These are phyloP conservation scores for Allantophomopsis lycopodina DNA, from an alignment of 2,329 filamentous ascomycete genomes.

Conservation along the genomic window DNA sequence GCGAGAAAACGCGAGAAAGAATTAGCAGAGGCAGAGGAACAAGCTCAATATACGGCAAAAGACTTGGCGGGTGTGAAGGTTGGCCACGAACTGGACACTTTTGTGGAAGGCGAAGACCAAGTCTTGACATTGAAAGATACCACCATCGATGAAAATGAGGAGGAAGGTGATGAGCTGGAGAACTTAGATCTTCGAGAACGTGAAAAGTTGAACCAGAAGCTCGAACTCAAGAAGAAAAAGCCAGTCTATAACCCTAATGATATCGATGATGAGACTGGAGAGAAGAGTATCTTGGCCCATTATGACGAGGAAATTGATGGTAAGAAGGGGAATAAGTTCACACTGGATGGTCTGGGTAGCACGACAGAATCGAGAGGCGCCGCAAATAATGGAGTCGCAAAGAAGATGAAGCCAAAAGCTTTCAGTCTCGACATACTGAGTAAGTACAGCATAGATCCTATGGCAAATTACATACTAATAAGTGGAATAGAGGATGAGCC, in stretches of 20 bases:
- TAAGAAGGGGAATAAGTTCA: slow-evolving; percentile 81
- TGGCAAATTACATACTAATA: slow-evolving; percentile 15
- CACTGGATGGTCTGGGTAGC: slow-evolving; percentile 65
- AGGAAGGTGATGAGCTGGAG: slow-evolving; percentile 82
- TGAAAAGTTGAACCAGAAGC: slow-evolving; percentile 59
- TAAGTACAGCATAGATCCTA: slow-evolving; percentile 17
- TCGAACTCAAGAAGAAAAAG: slow-evolving; percentile 83
- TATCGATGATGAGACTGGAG: slow-evolving; percentile 47
- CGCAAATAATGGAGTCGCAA: slow-evolving; percentile 30
- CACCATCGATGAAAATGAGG: slow-evolving; percentile 70
- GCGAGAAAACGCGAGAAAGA: slow-evolving; percentile 62
- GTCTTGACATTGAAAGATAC: slow-evolving; percentile 90
- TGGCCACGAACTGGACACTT: slow-evolving; percentile 70
- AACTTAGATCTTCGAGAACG: slow-evolving; percentile 58
- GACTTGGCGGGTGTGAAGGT: slow-evolving; percentile 88
- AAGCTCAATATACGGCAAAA: slow-evolving; percentile 68
- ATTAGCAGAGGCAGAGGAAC: slow-evolving; percentile 60
- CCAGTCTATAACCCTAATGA: slow-evolving; percentile 79
- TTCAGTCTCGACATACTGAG: slow-evolving; percentile 65
- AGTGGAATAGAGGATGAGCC: slow-evolving; percentile 43
- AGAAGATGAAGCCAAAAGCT: slow-evolving; percentile 50
- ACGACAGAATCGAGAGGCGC: slow-evolving; percentile 49
- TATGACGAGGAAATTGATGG: slow-evolving; percentile 94
- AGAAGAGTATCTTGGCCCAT: slow-evolving; percentile 63
- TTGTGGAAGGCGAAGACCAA: slow-evolving; percentile 75